Evolutionary conservation across 768 basidiomycete species (phyloP).

Genomic region (Termitomyces eurrhizus): DNA sequence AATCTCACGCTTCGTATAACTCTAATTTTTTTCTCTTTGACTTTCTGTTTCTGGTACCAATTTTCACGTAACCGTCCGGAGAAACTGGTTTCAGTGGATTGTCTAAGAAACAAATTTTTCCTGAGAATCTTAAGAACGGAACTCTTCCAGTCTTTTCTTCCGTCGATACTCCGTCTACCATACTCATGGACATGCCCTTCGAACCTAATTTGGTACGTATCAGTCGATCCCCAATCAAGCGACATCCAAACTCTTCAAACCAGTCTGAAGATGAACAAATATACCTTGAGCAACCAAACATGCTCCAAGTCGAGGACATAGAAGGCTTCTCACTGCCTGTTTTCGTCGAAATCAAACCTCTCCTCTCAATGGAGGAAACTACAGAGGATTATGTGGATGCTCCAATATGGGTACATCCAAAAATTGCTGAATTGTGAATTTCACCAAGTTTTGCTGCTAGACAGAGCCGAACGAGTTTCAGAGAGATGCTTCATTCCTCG

Average conservation of each 20-base stretch:
- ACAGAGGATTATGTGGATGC: not conserved
- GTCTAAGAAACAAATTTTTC: not conserved
- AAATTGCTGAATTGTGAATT: not conserved
- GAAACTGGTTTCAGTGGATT: not conserved
- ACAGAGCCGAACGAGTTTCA: too few relatives aligned
- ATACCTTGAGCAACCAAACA: not conserved
- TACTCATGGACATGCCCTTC: not conserved
- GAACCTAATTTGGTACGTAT: not conserved
- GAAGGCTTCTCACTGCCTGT: constrained; percentile 1
- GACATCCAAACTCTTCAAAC: not conserved
- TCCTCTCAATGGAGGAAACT: not conserved
- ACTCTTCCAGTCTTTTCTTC: not conserved
- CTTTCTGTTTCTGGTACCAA: not conserved
- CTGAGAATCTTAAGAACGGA: not conserved
- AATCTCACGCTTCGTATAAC: not conserved
- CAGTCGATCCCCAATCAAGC: not conserved
- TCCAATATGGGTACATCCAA: not conserved
- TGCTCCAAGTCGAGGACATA: constrained; percentile 1
- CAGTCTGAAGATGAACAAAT: not conserved
- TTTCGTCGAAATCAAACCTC: constrained; percentile 7
- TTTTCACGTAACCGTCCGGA: not conserved
- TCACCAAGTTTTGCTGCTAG: not conserved
- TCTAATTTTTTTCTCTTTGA: not conserved
- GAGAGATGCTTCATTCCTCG: too few relatives aligned
- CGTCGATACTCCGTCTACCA: not conserved